phyloP scores from a whole-genome alignment of 768 basidiomycete genomes.

The Panellus pusillus region DNA sequence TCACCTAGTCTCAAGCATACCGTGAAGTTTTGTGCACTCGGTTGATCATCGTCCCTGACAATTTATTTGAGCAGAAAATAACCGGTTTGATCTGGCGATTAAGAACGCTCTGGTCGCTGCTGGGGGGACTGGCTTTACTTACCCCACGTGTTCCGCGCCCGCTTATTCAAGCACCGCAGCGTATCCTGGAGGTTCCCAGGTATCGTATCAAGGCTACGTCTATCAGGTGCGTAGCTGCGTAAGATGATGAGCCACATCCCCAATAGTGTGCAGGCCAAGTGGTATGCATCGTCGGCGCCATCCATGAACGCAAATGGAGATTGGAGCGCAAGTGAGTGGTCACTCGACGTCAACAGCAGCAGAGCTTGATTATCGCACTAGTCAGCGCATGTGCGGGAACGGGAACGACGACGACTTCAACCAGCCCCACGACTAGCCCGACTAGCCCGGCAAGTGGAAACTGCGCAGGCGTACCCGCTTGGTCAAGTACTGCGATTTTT shows the following conservation, averaged over 20 bases:
- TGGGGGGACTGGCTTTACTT: conserved; percentile 70
- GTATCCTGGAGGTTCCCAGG: conserved; percentile 53
- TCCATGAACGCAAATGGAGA: conserved; percentile 50
- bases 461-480: conserved; percentile 52
- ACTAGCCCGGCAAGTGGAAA: conserved; percentile 25
- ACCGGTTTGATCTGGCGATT: conserved; percentile 57
- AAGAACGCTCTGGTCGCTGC: conserved; percentile 60
- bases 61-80: conserved; percentile 42
- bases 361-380: conserved; percentile 22
- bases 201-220: conserved; percentile 63
- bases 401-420: conserved; percentile 20
- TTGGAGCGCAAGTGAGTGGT: conserved; percentile 60
- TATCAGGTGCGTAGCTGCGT: conserved; percentile 48
- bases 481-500: conserved; percentile 49
- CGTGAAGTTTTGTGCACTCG: background rate
- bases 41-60: background rate
- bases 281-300: conserved; percentile 51
- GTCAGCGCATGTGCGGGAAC: conserved; percentile 55
- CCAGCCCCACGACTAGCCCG: conserved; percentile 27
- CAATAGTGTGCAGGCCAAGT: conserved; percentile 52
- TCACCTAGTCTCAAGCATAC: conserved; percentile 15
- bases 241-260: background rate
- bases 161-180: conserved; percentile 48
- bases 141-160: conserved; percentile 58
- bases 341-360: background rate